Base-by-base conservation (phyloP, 331 rosid species). In the Malus hybrid region DNA sequence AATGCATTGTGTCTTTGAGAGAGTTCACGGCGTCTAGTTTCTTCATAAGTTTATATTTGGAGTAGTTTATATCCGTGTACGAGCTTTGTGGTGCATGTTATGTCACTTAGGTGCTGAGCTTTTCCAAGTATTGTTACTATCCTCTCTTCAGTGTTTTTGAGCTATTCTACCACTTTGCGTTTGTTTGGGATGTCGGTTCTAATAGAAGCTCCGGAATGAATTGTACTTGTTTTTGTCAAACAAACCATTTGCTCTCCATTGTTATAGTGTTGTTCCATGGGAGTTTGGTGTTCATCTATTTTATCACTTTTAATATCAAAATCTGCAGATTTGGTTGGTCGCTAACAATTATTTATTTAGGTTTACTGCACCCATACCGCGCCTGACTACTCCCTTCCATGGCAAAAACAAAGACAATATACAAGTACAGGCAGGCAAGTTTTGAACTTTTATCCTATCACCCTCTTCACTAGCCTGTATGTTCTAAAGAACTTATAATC, bases 331-430 rank as follows among this genome's bases (percentile, higher is more conserved):
- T 74, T 6, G 8, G 57, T 28, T 73, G 28, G 18, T 10, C 2
- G 29, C 5, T 73, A 27, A 73, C n/a, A 16, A 27, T 75, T 74
- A 15, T 63, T 67, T 79, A 65, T 44, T 34, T 79, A 95, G 99
- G 97, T 95, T 82, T 95, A 95, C 86, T 92, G 99, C 86, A 95
- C 99, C 11, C 99, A 95, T 71, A 88, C 96, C 4, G 93, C 92
- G 10, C 99, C 99, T 18, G 97, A 95, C 83, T 95, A 95, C 81
- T 95, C 99, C 65, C 97, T 95, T 83, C 99, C 99, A 64, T 95
- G 97, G 99, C 97, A 95, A 85, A 95, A 92, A 74, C 99, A 92
- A 83, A 86, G 99, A 85, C 99, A 92, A 80, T 92, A 10, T 81
- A 87, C 99, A 66, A 92, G 97, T 86, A 95, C 99, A 18, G 97